Base-by-base conservation (phyloP, 345 rosid species). In the Eucalyptus pauciflora region DNA sequence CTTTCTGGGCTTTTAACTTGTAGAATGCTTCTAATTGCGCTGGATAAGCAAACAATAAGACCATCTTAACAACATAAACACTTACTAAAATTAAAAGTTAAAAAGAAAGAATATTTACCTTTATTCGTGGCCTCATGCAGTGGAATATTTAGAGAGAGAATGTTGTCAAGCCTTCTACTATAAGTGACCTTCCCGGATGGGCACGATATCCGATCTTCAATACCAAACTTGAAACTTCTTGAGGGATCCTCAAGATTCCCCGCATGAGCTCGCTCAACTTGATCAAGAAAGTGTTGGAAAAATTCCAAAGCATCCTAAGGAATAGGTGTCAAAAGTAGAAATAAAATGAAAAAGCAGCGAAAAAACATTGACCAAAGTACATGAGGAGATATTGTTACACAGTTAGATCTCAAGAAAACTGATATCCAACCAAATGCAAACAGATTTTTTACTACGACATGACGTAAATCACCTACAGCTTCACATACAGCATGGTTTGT, bases 281-380 rank as follows among this genome's bases (percentile, higher is more conserved):
- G 98, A 93, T 95, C 99, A 89, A 98, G 93, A 91, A 98, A 93
- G 91, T 98, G 97, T 67, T 96, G 95, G 92, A 98, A 97, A 92
- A 96, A 98, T 89, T 98, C 99, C 93, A 96, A 94, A 86, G 99
- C 99, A 93, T 98, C 99, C 99, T 98, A 92, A 89, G 88, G 20
- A 80, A 51, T 80, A 29, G 41, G 87, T 56, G 79, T 41, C 41
- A 79, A 58, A 71, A 89, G 24, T 13, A 46, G 29, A 86, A 48
- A 89, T 29, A 29, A 27, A 24, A 48, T 7, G 45, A 16, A 60
- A 51, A 56, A 8, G 37, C 25, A 10, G 13, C 7, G 3, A 76
- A 20, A 76, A 37, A 37, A 18, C 8, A 37, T 76, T 10, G 46
- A 37, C 48, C 83, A 37, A 37, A 76, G 83, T 76, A 37, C 83